Conservation (phyloP, 106 monocot genomes). For the Apostasia ramifera region DNA sequence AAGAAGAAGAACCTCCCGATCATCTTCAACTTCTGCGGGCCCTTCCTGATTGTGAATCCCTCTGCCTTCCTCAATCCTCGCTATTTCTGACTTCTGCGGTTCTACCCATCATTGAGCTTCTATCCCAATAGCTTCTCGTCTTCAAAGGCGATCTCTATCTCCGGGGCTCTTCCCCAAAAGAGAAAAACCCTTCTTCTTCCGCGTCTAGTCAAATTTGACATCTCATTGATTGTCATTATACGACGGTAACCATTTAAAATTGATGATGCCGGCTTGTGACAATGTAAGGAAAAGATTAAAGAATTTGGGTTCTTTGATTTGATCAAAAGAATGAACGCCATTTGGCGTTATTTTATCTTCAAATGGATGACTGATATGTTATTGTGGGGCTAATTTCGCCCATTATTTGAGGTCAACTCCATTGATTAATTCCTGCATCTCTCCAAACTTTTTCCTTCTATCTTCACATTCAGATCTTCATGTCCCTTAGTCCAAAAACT, state of each 20-base stretch:
- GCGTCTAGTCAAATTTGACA: not conserved
- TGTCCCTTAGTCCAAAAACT: no score
- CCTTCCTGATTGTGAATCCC: not conserved
- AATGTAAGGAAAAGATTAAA: not conserved
- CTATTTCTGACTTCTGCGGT: not conserved
- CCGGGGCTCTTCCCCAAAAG: not conserved
- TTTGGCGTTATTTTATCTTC: not conserved
- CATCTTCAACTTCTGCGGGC: not conserved
- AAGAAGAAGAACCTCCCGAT: constrained; percentile 7
- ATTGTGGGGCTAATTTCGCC: no score
- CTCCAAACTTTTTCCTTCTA: no score
- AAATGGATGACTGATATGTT: no score
- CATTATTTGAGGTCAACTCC: no score
- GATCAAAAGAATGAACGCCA: not conserved
- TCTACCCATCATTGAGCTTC: not conserved
- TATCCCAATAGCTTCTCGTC: not conserved
- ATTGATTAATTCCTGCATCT: no score
- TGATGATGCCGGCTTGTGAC: not conserved
- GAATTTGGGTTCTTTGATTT: not conserved
- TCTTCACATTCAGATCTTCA: no score
- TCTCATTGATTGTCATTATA: not conserved
- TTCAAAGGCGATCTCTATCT: not conserved
- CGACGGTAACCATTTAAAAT: not conserved
- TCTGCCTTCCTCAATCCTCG: not conserved
- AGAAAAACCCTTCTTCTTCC: not conserved